Base-by-base conservation (phyloP, 805 yeast genomes). In the Ascoidea asiatica region DNA sequence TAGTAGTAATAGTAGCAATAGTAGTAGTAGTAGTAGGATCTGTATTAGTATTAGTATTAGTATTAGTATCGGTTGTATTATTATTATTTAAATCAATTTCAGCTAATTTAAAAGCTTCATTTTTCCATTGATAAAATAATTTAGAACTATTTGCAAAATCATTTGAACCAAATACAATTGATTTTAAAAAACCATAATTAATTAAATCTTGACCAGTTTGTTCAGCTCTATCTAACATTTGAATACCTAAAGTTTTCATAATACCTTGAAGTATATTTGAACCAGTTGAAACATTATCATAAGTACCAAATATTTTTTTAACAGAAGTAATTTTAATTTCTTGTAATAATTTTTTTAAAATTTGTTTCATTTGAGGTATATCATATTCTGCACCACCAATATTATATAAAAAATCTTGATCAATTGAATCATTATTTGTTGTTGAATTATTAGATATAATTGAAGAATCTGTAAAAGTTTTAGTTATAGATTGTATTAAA, bases 81-180 rank as follows among this genome's bases (percentile, higher is more conserved):
- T 49, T 50, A 38, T 45, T 49, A 19, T 56, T 53, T 20, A 45
- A 50, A 7, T 61, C 57, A 8, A 65, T 17, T 17, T 65, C 68
- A 2, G 79, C 77, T 40, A 74, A 64, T 48, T 72, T 76, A 56
- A 73, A 83, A 1, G 84, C 83, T 47, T 69, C 61, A 3, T 78
- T 78, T 49, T 77, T 79, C 95, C 95, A 87, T 60, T 85, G 95
- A 56, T 85, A 86, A 53, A 66, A 70, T 58, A 80, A 76, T 45
- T 77, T 80, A 2, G 87, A 75, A 19, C 87, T 77, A 58, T 83
- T 85, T 44, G 81, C 86, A 60, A 86, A 86, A 43, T 61, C 66
- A 44, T 56, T 56, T 41, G 73, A 70, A 54, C 78, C 75, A 42
- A 77, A 70, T 5, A 90, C 90, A 40, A 83, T 77, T 29, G 78